These are phyloP conservation scores for Mycena latifolia DNA, from an alignment of 768 basidiomycete genomes.

Conservation along the genomic window DNA sequence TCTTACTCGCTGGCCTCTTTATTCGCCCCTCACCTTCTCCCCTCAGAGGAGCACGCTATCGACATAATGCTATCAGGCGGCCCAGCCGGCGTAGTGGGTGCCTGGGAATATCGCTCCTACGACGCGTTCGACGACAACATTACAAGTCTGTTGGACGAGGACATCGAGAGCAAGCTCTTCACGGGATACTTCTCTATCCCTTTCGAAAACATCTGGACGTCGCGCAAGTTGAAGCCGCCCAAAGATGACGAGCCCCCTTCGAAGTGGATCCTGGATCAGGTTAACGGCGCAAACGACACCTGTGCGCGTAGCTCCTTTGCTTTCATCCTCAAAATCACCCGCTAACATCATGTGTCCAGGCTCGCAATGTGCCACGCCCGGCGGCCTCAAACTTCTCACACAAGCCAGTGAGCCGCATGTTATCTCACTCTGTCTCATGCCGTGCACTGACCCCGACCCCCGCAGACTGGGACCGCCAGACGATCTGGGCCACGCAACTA, in stretches of 20 bases:
- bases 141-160: neutral
- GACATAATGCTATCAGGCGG: slow-evolving; percentile 23
- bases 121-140: slow-evolving; percentile 3
- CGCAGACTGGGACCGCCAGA: slow-evolving; percentile 19
- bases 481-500: neutral
- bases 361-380: slow-evolving; percentile 24
- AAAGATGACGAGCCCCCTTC: slow-evolving; percentile 11
- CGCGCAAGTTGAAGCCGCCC: slow-evolving; percentile 20
- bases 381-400: slow-evolving; percentile 9
- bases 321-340: neutral
- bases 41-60: neutral
- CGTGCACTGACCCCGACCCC: too few species aligned
- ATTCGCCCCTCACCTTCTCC: neutral
- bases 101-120: slow-evolving; percentile 6
- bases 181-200: slow-evolving; percentile 12
- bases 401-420: slow-evolving; percentile 15
- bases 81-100: slow-evolving; percentile 7
- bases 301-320: neutral
- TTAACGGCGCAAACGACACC: slow-evolving; percentile 16
- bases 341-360: slow-evolving; percentile 11
- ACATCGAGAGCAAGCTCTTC: neutral
- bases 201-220: slow-evolving; percentile 6
- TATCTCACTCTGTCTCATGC: too few species aligned
- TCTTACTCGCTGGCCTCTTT: too few species aligned
- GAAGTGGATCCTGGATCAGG: slow-evolving; percentile 8